A percentile compares a stretch with the other conserved stretches of the same genome.
These are phyloP conservation scores for Phytophthora quininea DNA, from an alignment of 352 stramenopile species.

Conservation along the genomic window DNA sequence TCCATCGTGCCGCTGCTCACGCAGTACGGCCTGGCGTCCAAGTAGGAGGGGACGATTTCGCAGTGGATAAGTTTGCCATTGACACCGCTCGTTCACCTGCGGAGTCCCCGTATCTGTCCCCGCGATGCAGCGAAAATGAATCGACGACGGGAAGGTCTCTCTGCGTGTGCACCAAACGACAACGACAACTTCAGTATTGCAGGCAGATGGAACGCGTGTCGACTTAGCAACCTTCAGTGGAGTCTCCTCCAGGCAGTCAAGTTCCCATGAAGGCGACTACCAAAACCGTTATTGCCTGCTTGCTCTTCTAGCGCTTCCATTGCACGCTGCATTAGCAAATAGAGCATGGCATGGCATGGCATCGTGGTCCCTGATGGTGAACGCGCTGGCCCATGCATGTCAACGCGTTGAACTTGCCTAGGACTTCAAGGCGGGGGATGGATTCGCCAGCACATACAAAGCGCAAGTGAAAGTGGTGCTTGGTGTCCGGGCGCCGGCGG, in stretches of 20 bases:
- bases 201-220: no score
- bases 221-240: no score
- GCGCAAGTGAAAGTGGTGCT: neutral
- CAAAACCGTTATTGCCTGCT: neutral
- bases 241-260: no score
- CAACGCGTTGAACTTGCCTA: neutral
- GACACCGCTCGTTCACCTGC: neutral
- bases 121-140: no score
- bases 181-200: no score
- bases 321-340: neutral
- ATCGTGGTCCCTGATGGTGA: neutral
- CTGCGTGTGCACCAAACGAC: no score
- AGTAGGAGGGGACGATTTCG: conserved; percentile 15
- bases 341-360: neutral
- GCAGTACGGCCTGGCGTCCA: conserved; percentile 91
- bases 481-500: neutral
- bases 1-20: conserved; percentile 93
- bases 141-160: no score
- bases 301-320: neutral
- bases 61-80: conserved; percentile 15
- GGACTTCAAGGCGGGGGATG: neutral
- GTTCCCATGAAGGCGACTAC: neutral
- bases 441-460: neutral
- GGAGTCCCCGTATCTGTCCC: no score
- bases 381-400: neutral